Evolutionary conservation across 164 flowering plant species (phyloP), one percentile per base, ranked within the genome.

Genomic region (Vitis labrusca): DNA sequence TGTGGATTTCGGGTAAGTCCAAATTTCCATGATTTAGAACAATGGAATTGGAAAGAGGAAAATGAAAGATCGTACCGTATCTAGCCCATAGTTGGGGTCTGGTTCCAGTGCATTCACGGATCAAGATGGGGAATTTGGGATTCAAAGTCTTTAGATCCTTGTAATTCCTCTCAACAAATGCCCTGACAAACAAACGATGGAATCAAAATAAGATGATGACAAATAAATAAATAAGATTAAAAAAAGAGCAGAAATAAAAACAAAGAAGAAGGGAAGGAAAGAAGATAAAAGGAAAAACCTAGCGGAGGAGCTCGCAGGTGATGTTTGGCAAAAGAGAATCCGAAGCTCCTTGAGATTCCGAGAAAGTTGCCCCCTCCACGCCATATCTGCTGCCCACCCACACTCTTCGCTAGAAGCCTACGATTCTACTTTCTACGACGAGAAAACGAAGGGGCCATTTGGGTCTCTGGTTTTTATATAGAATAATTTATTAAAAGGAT

Each of bases 61-160:
- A 37, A 37, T 37, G 44, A 6, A 0, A 37, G 44, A 37, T 37
- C 44, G 44, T 77, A 92, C 93, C 97, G 73, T 82, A 92, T 90
- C 97, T 85, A 15, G 93, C 97, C 95, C 95, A 92, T 9, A 92
- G 74, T 77, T 90, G 93, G 27, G 97, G 97, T 67, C 86, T 84
- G 15, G 79, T 77, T 8, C 91, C 87, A 50, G 83, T 81, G 82
- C 88, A 82, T 73, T 93, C 98, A 12, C 98, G 93, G 73, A 93
- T 88, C 83, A 93, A 71, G 64, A 93, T 88, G 0, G 98, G 97
- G 14, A 93, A 70, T 75, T 83, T 91, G 47, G 97, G 97, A 81
- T 93, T 93, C 70, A 86, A 69, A 0, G 89, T 84, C 84, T 91
- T 93, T 77, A 93, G 74, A 65, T 91, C 97, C 83, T 81, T 91